phyloP scores from a whole-genome alignment of 495 filamentous ascomycete genomes.

The Aspergillus ellipticus region DNA sequence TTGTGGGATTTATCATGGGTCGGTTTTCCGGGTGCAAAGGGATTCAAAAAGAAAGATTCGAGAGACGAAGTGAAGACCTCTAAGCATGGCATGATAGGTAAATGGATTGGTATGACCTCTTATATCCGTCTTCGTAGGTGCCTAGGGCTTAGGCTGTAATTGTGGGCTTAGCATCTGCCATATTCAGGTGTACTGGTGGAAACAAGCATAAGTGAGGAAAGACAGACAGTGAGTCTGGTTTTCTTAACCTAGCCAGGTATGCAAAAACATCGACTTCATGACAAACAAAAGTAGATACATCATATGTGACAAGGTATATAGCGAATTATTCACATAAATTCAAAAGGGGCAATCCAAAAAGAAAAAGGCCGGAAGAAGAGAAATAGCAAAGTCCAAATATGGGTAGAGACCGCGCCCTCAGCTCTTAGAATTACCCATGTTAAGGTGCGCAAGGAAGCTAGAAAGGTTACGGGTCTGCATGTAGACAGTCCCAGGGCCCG shows the following conservation, averaged over 20 bases:
- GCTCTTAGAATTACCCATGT: not conserved
- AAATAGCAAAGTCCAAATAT: not conserved
- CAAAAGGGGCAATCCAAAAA: not conserved
- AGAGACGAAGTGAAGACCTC: constrained; percentile 21
- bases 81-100: constrained; percentile 22
- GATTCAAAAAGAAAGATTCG: constrained; percentile 7
- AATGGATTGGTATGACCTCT: constrained; percentile 19
- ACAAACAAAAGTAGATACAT: not conserved
- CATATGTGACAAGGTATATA: not conserved
- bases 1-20: constrained; percentile 2
- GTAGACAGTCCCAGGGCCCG: constrained; percentile 88
- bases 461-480: constrained; percentile 85
- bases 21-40: constrained; percentile 1
- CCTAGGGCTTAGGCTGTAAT: not conserved
- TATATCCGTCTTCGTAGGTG: not conserved
- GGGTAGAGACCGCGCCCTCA: not conserved
- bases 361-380: not conserved
- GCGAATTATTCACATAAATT: not conserved
- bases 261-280: not conserved
- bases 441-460: constrained; percentile 48
- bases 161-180: not conserved
- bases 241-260: not conserved
- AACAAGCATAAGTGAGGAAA: no score
- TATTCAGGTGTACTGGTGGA: not conserved
- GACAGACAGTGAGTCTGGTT: not conserved